Base-by-base conservation (phyloP, 2,329 filamentous ascomycete genomes). In the Fusarium bactridioides region DNA sequence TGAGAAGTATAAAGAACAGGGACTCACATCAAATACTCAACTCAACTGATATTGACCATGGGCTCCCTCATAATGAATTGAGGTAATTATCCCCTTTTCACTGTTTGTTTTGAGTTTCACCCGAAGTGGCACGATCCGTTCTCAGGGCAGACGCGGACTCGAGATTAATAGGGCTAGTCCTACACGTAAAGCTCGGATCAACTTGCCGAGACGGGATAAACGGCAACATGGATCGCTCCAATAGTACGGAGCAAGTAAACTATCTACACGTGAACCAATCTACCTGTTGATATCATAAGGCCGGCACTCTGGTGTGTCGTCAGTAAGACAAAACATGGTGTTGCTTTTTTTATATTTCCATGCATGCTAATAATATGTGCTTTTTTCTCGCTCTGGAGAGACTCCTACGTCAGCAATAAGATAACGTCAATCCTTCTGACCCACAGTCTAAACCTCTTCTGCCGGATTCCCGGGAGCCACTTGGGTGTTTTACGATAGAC, bases 361-460 rank as follows among this genome's bases (percentile, higher is more conserved):
- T n/a, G n/a, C n/a, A n/a, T n/a, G n/a, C n/a, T n/a, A n/a, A n/a
- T n/a, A n/a, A n/a, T n/a, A n/a, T n/a, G n/a, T n/a, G n/a, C n/a
- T 29, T 29, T 35, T 7, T 12, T 25, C 15, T 5, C 12, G 0
- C 5, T 21, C 10, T 11, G 0, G 4, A 15, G 0, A 53, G 31
- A 35, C 1, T 38, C 12, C 33, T 53, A 40, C 23, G 23, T 40
- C 50, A 40, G 15, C 19, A 21, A 8, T 25, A 6, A 25, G 7
- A 25, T 25, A 51, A 8, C n/a, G 6, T 51, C 33, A 18, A 27
- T 18, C 13, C 33, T 16, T 10, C 10, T 40, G 50, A 18, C 50
- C 50, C 50, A 54, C 50, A 7, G 10, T 12, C 19, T 10, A 8
- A 18, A 13, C 23, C 9, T 7, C 50, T n/a, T 40, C 50, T 54